These are phyloP conservation scores for Clonostachys chloroleuca DNA, from an alignment of 2,329 filamentous ascomycete genomes.

Conservation along the genomic window DNA sequence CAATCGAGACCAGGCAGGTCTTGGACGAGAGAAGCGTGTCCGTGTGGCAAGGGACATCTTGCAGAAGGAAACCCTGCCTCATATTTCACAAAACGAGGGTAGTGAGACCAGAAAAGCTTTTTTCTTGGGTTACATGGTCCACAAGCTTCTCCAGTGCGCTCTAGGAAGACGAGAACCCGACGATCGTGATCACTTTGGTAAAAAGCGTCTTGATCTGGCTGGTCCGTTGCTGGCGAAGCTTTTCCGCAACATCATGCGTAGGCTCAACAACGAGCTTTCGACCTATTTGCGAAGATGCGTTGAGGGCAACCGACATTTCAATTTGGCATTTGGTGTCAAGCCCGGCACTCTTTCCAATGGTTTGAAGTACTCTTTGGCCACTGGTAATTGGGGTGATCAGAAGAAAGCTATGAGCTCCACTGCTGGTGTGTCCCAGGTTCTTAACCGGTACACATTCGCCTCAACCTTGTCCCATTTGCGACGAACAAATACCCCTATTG, in stretches of 20 bases:
- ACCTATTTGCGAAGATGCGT: constrained; percentile 90
- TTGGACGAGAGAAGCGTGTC: constrained; percentile 81
- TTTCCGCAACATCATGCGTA: constrained; percentile 87
- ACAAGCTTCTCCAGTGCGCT: constrained; percentile 89
- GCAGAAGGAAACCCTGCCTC: constrained; percentile 93
- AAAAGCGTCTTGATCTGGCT: constrained; percentile 94
- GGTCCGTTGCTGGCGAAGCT: constrained; percentile 93
- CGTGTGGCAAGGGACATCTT: constrained; percentile 90
- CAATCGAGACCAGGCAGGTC: constrained; percentile 52
- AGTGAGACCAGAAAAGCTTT: constrained; percentile 96
- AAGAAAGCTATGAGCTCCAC: constrained; percentile 96
- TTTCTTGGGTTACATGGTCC: constrained; percentile 98
- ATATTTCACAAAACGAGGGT: constrained; percentile 92
- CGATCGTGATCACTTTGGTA: constrained; percentile 97
- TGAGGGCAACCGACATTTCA: constrained; percentile 84
- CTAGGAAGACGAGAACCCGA: constrained; percentile 91
- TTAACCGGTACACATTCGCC: constrained; percentile 96
- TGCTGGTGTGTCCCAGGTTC: constrained; percentile 94
- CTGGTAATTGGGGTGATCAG: constrained; percentile 98
- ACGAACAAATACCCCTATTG: constrained; percentile 95
- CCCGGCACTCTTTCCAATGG: constrained; percentile 87
- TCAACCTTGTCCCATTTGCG: constrained; percentile 96
- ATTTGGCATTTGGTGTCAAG: constrained; percentile 86
- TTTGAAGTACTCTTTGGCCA: constrained; percentile 93
- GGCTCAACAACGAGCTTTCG: constrained; percentile 86